Percentiles rank a stretch among this genome's conserved stretches.
These are phyloP conservation scores for Penicillium crustosum DNA, from an alignment of 2,329 filamentous ascomycete genomes.

Conservation along the genomic window DNA sequence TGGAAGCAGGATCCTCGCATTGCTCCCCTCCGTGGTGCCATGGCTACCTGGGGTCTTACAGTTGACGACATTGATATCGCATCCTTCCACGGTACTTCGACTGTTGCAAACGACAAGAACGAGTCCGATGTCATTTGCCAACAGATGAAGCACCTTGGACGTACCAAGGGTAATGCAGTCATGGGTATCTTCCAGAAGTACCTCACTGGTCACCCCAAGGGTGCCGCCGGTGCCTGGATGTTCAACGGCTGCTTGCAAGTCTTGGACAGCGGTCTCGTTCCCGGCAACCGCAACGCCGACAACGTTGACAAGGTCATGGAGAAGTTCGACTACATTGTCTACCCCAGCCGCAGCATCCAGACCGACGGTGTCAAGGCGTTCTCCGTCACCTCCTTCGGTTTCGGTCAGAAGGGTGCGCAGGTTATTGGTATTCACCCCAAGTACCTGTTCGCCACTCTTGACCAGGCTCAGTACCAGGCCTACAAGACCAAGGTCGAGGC, in stretches of 20 bases:
- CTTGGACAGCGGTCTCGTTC: constrained; percentile 88
- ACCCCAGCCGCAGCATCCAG: constrained; percentile 91
- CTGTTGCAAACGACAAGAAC: constrained; percentile 99
- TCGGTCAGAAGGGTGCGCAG: constrained; percentile 98
- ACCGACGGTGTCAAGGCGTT: constrained; percentile 98
- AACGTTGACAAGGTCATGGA: constrained; percentile 97
- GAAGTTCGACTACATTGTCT: constrained; percentile 96
- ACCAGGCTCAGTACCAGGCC: constrained; percentile 74
- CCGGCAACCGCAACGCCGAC: constrained; percentile 96
- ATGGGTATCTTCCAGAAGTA: constrained; percentile 99
- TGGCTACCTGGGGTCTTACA: constrained; percentile 96
- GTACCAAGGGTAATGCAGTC: constrained; percentile 93
- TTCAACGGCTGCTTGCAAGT: constrained; percentile 97
- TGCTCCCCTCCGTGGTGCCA: constrained; percentile 88
- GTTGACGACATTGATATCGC: constrained; percentile 93
- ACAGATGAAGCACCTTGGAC: constrained; percentile 90
- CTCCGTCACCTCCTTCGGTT: constrained; percentile 97
- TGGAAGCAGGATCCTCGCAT: constrained; percentile 96
- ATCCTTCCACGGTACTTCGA: constrained; percentile 98
- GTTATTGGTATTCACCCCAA: constrained; percentile 95
- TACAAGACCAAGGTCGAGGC: constrained; percentile 89
- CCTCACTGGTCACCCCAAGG: constrained; percentile 97
- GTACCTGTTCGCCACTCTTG: constrained; percentile 93
- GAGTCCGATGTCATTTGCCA: constrained; percentile 97
- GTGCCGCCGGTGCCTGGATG: constrained; percentile 99